These are phyloP conservation scores for Termitomyces bulborhizus DNA, from an alignment of 768 basidiomycete species.

Conservation along the genomic window DNA sequence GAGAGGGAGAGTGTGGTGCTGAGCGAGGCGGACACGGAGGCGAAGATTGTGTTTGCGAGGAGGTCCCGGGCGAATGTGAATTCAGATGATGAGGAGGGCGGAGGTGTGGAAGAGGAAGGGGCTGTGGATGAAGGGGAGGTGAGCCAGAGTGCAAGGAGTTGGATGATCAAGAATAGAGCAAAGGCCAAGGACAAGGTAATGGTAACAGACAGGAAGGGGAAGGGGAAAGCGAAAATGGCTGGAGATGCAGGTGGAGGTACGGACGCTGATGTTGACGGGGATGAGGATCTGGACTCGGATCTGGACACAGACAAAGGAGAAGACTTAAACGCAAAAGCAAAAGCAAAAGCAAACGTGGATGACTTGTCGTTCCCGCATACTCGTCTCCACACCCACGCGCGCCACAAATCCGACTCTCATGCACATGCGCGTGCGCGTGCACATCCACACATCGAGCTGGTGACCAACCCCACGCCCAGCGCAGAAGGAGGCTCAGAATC, in stretches of 20 bases:
- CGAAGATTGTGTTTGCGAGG: slow-evolving; percentile 8
- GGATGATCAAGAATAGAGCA: neutral
- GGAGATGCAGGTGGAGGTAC: slow-evolving; percentile 5
- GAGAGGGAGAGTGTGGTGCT: slow-evolving; percentile 1
- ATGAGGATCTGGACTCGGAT: neutral
- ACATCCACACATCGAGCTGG: slow-evolving; percentile 2
- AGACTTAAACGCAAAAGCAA: no score
- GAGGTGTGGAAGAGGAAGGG: neutral
- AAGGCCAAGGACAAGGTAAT: neutral
- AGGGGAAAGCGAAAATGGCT: neutral
- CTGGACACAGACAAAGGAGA: neutral
- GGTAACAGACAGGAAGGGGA: neutral
- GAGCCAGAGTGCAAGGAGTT: neutral
- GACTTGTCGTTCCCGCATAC: neutral
- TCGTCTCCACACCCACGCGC: neutral
- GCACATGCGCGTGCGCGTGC: neutral
- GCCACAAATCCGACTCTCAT: neutral
- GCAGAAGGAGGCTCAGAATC: slow-evolving; percentile 6
- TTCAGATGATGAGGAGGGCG: neutral
- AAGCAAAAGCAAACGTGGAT: neutral
- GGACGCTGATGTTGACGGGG: neutral
- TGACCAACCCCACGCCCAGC: neutral
- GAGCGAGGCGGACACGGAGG: slow-evolving; percentile 8
- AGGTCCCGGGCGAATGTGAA: neutral
- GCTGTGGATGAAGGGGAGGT: neutral